Evolutionary conservation across 139 green algal genomes (phyloP).

Genomic region (Bryopsis sp.): DNA sequence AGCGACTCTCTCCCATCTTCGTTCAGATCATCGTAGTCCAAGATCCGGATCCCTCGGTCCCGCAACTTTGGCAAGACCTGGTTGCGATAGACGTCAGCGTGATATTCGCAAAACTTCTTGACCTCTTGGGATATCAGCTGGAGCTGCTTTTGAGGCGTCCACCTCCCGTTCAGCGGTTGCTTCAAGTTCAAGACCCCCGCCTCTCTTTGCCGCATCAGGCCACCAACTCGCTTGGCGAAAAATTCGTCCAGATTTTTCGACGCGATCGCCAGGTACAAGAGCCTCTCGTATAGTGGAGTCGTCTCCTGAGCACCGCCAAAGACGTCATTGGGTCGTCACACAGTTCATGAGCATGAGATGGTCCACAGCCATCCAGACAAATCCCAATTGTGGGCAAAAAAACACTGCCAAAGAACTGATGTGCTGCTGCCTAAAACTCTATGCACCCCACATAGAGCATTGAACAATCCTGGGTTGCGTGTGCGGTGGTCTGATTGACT

Average conservation of each 20-base stretch:
- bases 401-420: too few relatives aligned
- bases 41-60: slow-evolving; percentile 14
- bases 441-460: too few relatives aligned
- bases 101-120: slow-evolving; percentile 3
- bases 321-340: too few relatives aligned
- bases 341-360: too few relatives aligned
- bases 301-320: slow-evolving; percentile 10
- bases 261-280: slow-evolving; percentile 48
- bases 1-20: slow-evolving; percentile 7
- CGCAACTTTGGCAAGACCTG: slow-evolving; percentile 15
- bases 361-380: too few relatives aligned
- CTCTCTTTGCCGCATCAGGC: slow-evolving; percentile 44
- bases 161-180: slow-evolving; percentile 10
- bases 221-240: slow-evolving; percentile 52
- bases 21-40: slow-evolving; percentile 21
- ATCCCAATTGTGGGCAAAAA: too few relatives aligned
- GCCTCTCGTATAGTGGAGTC: slow-evolving; percentile 38
- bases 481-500: too few relatives aligned
- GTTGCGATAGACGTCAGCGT: slow-evolving; percentile 1
- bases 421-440: too few relatives aligned
- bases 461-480: too few relatives aligned
- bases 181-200: slow-evolving; percentile 38
- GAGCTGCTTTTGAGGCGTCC: slow-evolving; percentile 29
- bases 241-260: slow-evolving; percentile 55
- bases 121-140: slow-evolving; percentile 29